Evolutionary conservation across 2,329 filamentous ascomycete genomes (phyloP).

Genomic region (Fusarium sp.): DNA sequence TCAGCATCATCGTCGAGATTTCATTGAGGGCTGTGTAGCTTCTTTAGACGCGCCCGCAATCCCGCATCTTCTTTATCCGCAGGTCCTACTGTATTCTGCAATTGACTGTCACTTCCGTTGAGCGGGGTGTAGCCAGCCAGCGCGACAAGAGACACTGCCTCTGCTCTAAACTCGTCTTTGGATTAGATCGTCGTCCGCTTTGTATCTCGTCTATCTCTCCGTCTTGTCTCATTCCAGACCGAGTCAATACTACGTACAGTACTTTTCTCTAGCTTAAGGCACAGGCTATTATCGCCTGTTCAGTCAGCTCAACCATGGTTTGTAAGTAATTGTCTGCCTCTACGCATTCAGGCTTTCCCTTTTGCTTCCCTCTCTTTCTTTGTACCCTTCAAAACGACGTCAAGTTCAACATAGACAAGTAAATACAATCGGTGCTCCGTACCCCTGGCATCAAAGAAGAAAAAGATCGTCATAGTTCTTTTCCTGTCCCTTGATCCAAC

Average conservation of each 20-base stretch:
- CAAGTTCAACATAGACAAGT: not conserved
- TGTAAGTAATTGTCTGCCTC: constrained; percentile 29
- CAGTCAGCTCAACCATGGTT: constrained; percentile 30
- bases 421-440: not conserved
- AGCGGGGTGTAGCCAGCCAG: constrained; percentile 15
- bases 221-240: constrained; percentile 10
- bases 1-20: constrained; percentile 13
- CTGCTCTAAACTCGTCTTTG: not conserved
- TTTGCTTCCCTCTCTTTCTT: constrained; percentile 10
- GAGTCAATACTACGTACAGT: not conserved
- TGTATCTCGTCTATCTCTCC: constrained; percentile 8
- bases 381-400: not conserved
- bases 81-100: not conserved
- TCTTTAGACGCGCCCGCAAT: not conserved
- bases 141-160: constrained; percentile 15
- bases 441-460: constrained; percentile 6
- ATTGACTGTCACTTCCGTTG: constrained; percentile 12
- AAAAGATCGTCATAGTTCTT: constrained; percentile 13
- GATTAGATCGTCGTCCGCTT: constrained; percentile 29
- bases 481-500: constrained; percentile 14
- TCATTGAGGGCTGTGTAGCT: constrained; percentile 19
- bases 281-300: not conserved
- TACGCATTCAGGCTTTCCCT: constrained; percentile 5
- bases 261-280: not conserved
- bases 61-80: constrained; percentile 7